A percentile compares a stretch with the other conserved stretches of the same genome.
Conservation (phyloP, 225 moss, liverwort and hornwort species). For the Bryum argenteum region DNA sequence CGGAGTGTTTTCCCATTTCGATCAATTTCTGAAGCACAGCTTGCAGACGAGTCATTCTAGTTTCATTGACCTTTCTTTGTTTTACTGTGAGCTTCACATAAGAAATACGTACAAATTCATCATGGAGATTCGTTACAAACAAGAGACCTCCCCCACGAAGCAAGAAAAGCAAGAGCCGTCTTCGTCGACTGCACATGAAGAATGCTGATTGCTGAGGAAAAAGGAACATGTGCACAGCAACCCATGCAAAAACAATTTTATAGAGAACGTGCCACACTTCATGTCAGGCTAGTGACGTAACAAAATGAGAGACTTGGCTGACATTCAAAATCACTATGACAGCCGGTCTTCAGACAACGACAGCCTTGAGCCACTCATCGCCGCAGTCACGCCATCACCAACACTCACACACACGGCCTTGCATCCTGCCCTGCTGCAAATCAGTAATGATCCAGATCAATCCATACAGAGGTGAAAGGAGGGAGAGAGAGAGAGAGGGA, state of each 20-base stretch:
- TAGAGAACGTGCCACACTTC: constrained; percentile 24
- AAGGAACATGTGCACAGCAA: not conserved
- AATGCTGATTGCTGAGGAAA: not conserved
- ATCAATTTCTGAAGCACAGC: no score
- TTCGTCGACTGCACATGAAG: not conserved
- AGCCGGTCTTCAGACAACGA: not conserved
- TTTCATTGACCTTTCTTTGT: no score
- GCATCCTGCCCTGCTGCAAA: no score
- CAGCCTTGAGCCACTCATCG: not conserved
- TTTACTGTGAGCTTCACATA: no score
- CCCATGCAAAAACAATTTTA: constrained; percentile 4
- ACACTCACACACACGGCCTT: no score
- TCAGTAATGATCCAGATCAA: not conserved
- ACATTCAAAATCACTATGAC: not conserved
- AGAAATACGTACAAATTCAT: no score
- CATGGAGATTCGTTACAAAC: no score
- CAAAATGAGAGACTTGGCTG: not conserved
- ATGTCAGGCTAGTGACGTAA: not conserved
- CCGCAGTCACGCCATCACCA: no score
- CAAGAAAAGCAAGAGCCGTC: no score
- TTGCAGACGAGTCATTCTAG: no score
- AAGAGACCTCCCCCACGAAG: no score
- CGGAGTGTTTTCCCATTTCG: no score
- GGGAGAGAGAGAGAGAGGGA: not conserved
- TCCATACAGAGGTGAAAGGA: not conserved